phyloP scores from a whole-genome alignment of 345 rosid species.

The Citrus trifoliata region DNA sequence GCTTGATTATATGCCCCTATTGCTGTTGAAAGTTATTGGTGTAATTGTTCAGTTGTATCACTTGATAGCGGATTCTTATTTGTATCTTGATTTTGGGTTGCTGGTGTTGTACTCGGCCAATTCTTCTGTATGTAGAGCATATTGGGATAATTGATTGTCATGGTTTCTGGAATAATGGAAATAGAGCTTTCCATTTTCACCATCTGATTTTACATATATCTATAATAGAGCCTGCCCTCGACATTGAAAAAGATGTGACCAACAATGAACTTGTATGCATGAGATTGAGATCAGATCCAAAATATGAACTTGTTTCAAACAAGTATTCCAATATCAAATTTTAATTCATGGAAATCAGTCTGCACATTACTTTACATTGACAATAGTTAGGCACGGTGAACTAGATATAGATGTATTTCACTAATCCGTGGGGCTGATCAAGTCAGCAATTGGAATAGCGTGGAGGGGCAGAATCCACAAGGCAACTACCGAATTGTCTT shows the following conservation, averaged over 20 bases:
- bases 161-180: not conserved
- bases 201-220: not conserved
- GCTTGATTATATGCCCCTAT: conserved; percentile 56
- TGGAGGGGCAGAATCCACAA: not conserved
- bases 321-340: too few relatives aligned
- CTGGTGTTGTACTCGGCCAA: not conserved
- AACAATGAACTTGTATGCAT: too few relatives aligned
- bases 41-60: not conserved
- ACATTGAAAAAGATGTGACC: too few relatives aligned
- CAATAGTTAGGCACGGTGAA: too few relatives aligned
- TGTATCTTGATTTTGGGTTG: conserved; percentile 6
- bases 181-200: not conserved
- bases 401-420: not conserved
- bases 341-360: too few relatives aligned
- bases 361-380: too few relatives aligned
- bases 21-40: conserved; percentile 35
- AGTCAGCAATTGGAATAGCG: not conserved
- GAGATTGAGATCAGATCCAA: too few relatives aligned
- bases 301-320: too few relatives aligned
- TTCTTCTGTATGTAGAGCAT: not conserved
- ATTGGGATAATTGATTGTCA: not conserved
- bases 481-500: not conserved
- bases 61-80: not conserved
- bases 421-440: not conserved
- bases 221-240: too few relatives aligned